Conservation (phyloP, 495 filamentous ascomycete species). For the Paragyromitra xinjiangensis region DNA sequence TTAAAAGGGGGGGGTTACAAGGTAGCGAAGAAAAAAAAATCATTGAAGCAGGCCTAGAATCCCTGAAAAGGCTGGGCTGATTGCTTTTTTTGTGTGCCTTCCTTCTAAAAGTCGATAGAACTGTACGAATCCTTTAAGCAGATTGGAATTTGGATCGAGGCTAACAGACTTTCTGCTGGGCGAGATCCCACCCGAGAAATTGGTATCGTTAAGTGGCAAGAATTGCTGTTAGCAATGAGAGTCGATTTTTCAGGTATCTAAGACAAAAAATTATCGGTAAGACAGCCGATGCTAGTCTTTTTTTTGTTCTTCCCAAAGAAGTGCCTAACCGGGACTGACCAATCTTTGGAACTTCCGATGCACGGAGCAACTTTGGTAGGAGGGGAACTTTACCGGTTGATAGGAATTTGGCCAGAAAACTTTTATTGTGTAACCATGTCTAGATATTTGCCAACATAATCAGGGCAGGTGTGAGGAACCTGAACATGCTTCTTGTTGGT, state of each 20-base stretch:
- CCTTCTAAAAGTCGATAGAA: background rate
- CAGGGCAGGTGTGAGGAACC: no score
- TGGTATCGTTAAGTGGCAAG: slow-evolving; percentile 33
- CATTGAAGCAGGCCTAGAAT: background rate
- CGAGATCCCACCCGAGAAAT: slow-evolving; percentile 39
- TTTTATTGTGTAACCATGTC: background rate
- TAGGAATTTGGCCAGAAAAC: background rate
- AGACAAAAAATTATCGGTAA: slow-evolving; percentile 39
- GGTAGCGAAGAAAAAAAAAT: background rate
- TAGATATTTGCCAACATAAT: no score
- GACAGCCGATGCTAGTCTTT: background rate
- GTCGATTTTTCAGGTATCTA: slow-evolving; percentile 24
- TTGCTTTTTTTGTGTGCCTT: slow-evolving; percentile 5
- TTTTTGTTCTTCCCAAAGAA: background rate
- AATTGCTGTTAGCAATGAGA: slow-evolving; percentile 12
- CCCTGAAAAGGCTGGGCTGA: background rate
- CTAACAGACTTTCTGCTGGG: slow-evolving; percentile 27
- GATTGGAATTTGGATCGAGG: slow-evolving; percentile 19
- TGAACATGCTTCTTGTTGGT: no score
- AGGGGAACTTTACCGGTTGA: background rate
- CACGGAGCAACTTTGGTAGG: background rate
- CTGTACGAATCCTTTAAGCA: background rate
- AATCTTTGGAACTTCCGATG: background rate
- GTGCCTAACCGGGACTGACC: background rate
- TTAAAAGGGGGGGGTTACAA: no score